Conservation (phyloP, 1,139 yeast genomes). For the Geotrichum australiense region DNA sequence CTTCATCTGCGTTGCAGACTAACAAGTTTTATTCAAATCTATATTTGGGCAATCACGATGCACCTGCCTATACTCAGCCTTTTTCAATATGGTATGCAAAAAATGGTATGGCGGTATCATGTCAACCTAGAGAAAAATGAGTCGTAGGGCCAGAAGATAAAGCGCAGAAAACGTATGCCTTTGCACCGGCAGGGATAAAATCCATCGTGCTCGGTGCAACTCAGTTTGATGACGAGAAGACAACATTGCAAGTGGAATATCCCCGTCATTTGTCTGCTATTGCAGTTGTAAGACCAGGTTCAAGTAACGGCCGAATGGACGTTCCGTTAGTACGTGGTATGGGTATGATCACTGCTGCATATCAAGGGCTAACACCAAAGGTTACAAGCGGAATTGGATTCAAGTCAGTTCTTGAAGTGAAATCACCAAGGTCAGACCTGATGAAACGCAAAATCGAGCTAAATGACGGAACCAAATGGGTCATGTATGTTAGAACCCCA, state of each 20-base stretch:
- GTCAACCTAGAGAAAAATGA: conserved; percentile 48
- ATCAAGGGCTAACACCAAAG: conserved; percentile 46
- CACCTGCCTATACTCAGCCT: conserved; percentile 12
- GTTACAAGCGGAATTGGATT: conserved; percentile 53
- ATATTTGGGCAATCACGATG: conserved; percentile 49
- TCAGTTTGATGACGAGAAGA: conserved; percentile 25
- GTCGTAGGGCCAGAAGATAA: conserved; percentile 55
- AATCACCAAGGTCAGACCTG: conserved; percentile 28
- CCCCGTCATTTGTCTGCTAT: conserved; percentile 29
- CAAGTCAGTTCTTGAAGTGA: conserved; percentile 33
- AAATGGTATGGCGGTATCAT: conserved; percentile 59
- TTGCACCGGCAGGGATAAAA: conserved; percentile 36
- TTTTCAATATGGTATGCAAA: conserved; percentile 7
- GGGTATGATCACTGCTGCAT: conserved; percentile 66
- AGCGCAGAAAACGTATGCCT: conserved; percentile 31
- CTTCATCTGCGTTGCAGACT: conserved; percentile 51
- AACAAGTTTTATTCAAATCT: conserved; percentile 81
- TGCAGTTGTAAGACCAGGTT: conserved; percentile 42
- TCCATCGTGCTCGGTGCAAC: conserved; percentile 32
- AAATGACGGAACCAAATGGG: conserved; percentile 48
- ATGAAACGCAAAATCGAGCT: conserved; percentile 53
- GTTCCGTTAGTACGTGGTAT: conserved; percentile 58
- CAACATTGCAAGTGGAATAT: conserved; percentile 47
- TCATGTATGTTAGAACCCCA: conserved; percentile 46
- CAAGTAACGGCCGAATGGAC: conserved; percentile 22